Evolutionary conservation across 306 rosid genomes (phyloP).

Genomic region (Prunus fruticosa): DNA sequence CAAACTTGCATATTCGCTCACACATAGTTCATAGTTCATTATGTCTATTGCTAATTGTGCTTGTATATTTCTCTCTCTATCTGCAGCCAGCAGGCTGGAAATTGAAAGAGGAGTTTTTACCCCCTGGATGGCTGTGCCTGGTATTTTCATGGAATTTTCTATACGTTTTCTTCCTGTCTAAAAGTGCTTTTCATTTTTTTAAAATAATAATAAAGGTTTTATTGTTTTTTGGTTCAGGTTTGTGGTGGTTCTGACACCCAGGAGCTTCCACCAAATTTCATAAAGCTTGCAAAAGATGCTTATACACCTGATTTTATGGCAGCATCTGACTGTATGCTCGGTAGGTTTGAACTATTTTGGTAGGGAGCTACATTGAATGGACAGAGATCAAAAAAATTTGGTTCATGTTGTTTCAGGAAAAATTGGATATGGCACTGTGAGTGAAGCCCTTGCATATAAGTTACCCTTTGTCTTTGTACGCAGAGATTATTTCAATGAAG

Average conservation of each 20-base stretch:
- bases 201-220: not conserved
- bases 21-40: not conserved
- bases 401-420: constrained; percentile 56
- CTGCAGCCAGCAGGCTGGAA: constrained; percentile 94
- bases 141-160: constrained; percentile 39
- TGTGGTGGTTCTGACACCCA: constrained; percentile 84
- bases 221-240: constrained; percentile 51
- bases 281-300: constrained; percentile 69
- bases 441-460: constrained; percentile 89
- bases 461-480: constrained; percentile 97
- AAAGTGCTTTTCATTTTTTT: constrained; percentile 8
- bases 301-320: constrained; percentile 95
- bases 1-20: not conserved
- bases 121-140: constrained; percentile 95
- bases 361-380: constrained; percentile 15
- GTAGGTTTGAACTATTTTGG: constrained; percentile 40
- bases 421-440: constrained; percentile 94
- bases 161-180: constrained; percentile 5
- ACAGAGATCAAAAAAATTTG: constrained; percentile 4
- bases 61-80: constrained; percentile 23
- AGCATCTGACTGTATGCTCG: constrained; percentile 97
- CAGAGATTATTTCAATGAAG: constrained; percentile 97
- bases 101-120: constrained; percentile 82
- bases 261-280: constrained; percentile 82
- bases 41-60: constrained; percentile 12